Conservation (phyloP, 306 rosid species). For the Hippophae tibetana region DNA sequence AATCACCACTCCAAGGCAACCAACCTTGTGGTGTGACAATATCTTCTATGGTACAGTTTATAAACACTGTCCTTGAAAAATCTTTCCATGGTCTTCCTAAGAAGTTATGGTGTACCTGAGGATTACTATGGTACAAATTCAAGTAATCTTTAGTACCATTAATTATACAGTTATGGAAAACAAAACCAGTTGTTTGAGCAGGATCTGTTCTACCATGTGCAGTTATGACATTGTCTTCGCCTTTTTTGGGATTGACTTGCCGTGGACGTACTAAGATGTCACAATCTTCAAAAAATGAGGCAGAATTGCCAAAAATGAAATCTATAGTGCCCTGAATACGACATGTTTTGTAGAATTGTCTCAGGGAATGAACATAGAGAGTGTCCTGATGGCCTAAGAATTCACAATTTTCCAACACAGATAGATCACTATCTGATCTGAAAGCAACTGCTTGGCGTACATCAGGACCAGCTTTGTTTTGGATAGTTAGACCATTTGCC, state of each 20-base stretch:
- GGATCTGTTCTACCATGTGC: constrained; percentile 91
- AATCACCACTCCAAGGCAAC: constrained; percentile 30
- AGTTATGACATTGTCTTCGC: constrained; percentile 54
- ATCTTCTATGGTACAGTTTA: constrained; percentile 24
- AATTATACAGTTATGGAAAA: constrained; percentile 54
- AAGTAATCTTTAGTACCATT: constrained; percentile 72
- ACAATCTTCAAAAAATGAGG: constrained; percentile 62
- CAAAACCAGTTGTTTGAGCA: constrained; percentile 65
- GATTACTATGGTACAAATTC: constrained; percentile 48
- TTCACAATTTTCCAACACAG: constrained; percentile 56
- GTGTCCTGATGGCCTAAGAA: constrained; percentile 85
- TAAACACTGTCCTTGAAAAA: constrained; percentile 27
- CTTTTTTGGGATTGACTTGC: constrained; percentile 48
- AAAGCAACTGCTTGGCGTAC: constrained; percentile 93
- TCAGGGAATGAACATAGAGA: constrained; percentile 69
- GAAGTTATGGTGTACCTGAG: constrained; percentile 59
- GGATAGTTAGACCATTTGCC: constrained; percentile 64
- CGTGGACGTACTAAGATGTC: constrained; percentile 44
- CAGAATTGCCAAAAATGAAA: constrained; percentile 82
- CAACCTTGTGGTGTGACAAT: constrained; percentile 20
- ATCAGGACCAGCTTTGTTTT: constrained; percentile 82
- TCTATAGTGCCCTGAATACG: constrained; percentile 71
- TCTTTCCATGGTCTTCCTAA: constrained; percentile 39
- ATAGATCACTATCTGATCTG: constrained; percentile 70
- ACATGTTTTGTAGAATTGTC: constrained; percentile 78